phyloP scores from a whole-genome alignment of 441 rosid genomes.

The California macrophylla region DNA sequence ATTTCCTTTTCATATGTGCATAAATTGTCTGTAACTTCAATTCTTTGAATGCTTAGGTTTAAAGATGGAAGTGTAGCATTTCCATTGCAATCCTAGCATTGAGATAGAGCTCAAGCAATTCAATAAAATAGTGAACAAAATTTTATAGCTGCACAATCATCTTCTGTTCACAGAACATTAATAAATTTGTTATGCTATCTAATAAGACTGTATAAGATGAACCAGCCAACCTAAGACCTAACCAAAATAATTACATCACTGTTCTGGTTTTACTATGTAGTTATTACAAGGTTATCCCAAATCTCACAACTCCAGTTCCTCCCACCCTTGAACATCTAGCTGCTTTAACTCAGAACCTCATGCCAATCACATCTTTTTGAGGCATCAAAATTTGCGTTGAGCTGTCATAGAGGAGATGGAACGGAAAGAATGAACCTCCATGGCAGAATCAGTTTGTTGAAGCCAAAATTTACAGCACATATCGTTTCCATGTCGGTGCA shows the following conservation, averaged over 20 bases:
- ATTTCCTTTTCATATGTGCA: too few species aligned
- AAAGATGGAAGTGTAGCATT: too few species aligned
- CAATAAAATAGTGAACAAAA: not conserved
- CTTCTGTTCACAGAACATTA: not conserved
- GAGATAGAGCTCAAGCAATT: not conserved
- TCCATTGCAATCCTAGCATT: too few species aligned
- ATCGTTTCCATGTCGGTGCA: not conserved
- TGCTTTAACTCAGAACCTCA: not conserved
- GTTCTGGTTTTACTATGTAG: not conserved
- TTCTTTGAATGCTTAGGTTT: too few species aligned
- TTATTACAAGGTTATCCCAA: not conserved
- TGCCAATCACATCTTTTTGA: not conserved
- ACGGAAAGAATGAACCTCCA: not conserved
- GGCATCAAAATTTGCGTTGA: not conserved
- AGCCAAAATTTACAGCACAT: not conserved
- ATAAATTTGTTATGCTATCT: not conserved
- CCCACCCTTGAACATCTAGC: not conserved
- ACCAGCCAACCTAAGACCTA: not conserved
- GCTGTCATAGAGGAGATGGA: not conserved
- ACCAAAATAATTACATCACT: constrained; percentile 2
- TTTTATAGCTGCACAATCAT: not conserved
- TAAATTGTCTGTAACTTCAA: too few species aligned
- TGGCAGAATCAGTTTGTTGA: not conserved
- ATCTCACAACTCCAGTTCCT: not conserved
- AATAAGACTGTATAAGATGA: not conserved